Percentiles rank a stretch among this genome's conserved stretches.
Conservation (phyloP, 257 asterid species). For the Agastache rugosa region DNA sequence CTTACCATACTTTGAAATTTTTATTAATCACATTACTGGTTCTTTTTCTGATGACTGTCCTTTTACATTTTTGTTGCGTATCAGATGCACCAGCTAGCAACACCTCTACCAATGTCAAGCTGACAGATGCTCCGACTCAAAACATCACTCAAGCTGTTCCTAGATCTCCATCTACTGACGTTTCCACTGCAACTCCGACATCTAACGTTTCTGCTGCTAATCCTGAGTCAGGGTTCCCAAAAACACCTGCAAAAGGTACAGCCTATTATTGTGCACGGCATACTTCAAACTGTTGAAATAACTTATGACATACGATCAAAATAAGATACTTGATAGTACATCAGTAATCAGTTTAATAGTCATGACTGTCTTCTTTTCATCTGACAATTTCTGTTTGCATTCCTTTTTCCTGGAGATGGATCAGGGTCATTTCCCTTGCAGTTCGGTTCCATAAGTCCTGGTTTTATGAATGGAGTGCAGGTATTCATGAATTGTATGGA, state of each 20-base stretch:
- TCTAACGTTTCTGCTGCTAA: slow-evolving; percentile 50
- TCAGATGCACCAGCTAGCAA: slow-evolving; percentile 46
- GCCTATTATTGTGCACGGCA: neutral
- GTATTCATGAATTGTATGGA: slow-evolving; percentile 42
- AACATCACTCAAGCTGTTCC: slow-evolving; percentile 57
- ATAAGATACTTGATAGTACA: neutral
- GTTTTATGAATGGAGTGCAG: slow-evolving; percentile 83
- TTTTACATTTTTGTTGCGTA: slow-evolving; percentile 37
- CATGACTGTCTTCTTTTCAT: slow-evolving; percentile 21
- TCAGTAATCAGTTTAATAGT: neutral
- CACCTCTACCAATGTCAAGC: slow-evolving; percentile 43
- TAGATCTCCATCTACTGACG: slow-evolving; percentile 55
- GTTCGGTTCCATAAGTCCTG: slow-evolving; percentile 92
- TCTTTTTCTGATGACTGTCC: neutral
- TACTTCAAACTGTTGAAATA: neutral
- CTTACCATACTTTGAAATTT: neutral
- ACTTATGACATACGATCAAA: neutral
- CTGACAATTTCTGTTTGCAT: slow-evolving; percentile 36
- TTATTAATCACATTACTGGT: neutral
- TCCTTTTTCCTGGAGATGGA: slow-evolving; percentile 62
- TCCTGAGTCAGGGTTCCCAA: slow-evolving; percentile 52
- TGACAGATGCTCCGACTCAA: slow-evolving; percentile 49
- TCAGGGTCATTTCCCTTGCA: slow-evolving; percentile 73
- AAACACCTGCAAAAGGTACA: slow-evolving; percentile 70
- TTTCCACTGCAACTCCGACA: slow-evolving; percentile 50